phyloP scores from a whole-genome alignment of 352 stramenopile species.

The Thraustotheca clavata region DNA sequence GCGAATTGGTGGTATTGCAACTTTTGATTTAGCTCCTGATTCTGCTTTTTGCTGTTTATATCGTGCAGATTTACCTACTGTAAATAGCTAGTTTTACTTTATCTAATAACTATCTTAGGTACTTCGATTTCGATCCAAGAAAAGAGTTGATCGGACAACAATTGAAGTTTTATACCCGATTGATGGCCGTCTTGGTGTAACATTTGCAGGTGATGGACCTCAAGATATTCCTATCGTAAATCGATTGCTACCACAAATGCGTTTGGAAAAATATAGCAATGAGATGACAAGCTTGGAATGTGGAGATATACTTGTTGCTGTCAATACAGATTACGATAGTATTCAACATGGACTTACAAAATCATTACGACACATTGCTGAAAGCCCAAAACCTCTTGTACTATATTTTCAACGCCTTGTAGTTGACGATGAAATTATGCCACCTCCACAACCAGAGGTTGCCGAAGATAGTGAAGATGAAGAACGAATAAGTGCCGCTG shows the following conservation, averaged over 20 bases:
- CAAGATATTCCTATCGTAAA: slow-evolving; percentile 14
- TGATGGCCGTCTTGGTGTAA: slow-evolving; percentile 8
- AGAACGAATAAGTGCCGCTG: neutral
- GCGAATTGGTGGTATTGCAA: slow-evolving; percentile 8
- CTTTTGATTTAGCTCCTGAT: neutral
- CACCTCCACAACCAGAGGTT: neutral
- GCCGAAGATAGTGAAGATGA: neutral
- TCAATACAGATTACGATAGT: neutral
- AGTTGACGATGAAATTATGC: neutral
- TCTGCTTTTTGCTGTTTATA: neutral
- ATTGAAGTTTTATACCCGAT: neutral
- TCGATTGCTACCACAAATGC: neutral
- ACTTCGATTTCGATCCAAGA: neutral
- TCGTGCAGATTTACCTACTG: slow-evolving; percentile 12
- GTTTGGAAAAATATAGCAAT: too few species aligned
- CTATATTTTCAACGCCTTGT: slow-evolving; percentile 10
- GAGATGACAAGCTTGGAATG: neutral
- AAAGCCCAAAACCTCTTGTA: neutral
- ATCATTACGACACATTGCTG: neutral
- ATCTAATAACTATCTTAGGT: slow-evolving; percentile 6
- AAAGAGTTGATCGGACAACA: neutral
- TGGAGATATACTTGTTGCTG: neutral
- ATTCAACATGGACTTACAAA: neutral
- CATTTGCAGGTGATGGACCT: slow-evolving; percentile 3
- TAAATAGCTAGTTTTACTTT: neutral